phyloP scores from a whole-genome alignment of 495 filamentous ascomycete species.

The Jackrogersella minutella region DNA sequence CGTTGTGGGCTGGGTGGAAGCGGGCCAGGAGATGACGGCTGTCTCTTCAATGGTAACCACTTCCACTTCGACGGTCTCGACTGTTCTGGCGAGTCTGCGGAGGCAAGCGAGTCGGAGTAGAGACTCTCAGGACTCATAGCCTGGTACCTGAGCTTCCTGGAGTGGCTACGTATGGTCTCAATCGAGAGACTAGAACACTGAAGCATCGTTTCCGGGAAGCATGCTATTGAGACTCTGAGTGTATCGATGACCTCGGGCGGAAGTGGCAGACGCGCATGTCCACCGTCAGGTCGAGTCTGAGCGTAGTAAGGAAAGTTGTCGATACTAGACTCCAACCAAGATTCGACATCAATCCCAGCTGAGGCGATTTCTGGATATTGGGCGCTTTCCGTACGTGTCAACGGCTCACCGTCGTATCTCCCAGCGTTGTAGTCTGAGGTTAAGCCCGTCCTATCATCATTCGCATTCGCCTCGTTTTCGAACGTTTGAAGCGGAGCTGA shows the following conservation, averaged over 20 bases:
- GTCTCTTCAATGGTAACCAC: conserved; percentile 34
- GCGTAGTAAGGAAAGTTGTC: conserved; percentile 42
- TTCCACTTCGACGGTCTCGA: conserved; percentile 40
- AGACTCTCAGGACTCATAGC: conserved; percentile 24
- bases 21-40: conserved; percentile 15
- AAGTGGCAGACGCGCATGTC: conserved; percentile 45
- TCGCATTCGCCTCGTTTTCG: not conserved
- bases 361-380: conserved; percentile 33
- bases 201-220: conserved; percentile 59
- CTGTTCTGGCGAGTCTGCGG: conserved; percentile 24
- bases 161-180: conserved; percentile 57
- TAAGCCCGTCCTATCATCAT: conserved; percentile 10
- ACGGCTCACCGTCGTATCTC: not conserved
- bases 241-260: conserved; percentile 53
- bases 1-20: conserved; percentile 24
- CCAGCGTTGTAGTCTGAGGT: not conserved
- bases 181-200: conserved; percentile 54
- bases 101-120: conserved; percentile 27
- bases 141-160: conserved; percentile 50
- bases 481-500: not conserved
- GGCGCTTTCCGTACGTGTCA: not conserved
- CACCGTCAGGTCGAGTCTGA: conserved; percentile 23
- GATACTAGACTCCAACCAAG: conserved; percentile 40
- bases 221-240: conserved; percentile 49
- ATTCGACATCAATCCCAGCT: conserved; percentile 38